A percentile compares a stretch with the other conserved stretches of the same genome.
These are phyloP conservation scores for Botryotinia convoluta DNA, from an alignment of 2,329 filamentous ascomycete genomes.

Conservation along the genomic window DNA sequence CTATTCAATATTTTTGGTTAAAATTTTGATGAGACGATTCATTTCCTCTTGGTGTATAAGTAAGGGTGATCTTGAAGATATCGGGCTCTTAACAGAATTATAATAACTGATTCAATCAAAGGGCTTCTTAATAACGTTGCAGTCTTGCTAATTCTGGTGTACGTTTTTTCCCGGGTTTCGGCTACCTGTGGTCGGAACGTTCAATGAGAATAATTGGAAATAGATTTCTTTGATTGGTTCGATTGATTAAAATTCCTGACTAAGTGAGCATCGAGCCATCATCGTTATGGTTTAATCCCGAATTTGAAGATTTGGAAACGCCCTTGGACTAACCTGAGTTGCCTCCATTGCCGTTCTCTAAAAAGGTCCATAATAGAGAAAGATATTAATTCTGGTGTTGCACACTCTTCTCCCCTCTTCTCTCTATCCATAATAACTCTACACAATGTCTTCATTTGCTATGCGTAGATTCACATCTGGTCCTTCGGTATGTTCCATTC, in stretches of 20 bases:
- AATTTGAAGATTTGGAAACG: constrained; percentile 12
- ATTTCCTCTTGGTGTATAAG: accelerated
- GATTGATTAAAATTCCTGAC: constrained; percentile 6
- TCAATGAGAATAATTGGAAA: not conserved
- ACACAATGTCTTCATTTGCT: constrained; percentile 63
- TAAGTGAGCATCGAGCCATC: constrained; percentile 14
- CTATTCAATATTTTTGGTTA: not conserved
- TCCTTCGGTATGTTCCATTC: constrained; percentile 51
- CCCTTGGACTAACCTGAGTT: constrained; percentile 11
- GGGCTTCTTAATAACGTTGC: no score
- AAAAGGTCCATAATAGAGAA: constrained; percentile 6
- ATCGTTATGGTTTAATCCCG: constrained; percentile 15
- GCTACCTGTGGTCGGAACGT: not conserved
- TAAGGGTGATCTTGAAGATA: not conserved
- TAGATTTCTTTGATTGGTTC: constrained; percentile 2
- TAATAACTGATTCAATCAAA: no score
- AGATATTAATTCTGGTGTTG: constrained; percentile 12
- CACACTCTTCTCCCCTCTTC: constrained; percentile 24
- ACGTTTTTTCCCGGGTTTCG: not conserved
- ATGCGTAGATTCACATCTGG: constrained; percentile 58
- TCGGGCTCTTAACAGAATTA: not conserved
- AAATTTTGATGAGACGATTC: not conserved
- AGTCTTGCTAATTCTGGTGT: not conserved
- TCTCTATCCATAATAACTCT: constrained; percentile 19
- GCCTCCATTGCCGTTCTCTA: constrained; percentile 11